Base-by-base conservation (phyloP, 2,329 filamentous ascomycete genomes). In the Clonostachys byssicola region DNA sequence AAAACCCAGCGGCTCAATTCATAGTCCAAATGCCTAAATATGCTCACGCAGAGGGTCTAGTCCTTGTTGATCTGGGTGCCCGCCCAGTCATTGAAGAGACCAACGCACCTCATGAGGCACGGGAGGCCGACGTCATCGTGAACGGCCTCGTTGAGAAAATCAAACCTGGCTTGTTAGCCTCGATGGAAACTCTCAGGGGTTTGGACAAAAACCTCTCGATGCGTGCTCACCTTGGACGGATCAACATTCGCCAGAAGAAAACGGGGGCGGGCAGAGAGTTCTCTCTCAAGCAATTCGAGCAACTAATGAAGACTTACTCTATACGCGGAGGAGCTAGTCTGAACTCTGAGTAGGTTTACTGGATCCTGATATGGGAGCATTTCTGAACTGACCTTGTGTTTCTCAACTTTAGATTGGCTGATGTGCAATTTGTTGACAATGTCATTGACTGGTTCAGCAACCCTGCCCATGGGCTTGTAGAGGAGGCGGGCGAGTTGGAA, bases 191-290 rank as follows among this genome's bases (percentile, higher is more conserved):
- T 1, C 39, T 68, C 6, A 57, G 55, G 44, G 50, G 54, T 12
- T 36, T 62, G 12, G 52, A 50, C 6, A 53, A 59, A 34, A 47
- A 52, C 2, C 48, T 68, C 34, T 56, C 50, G 17, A 62, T 69
- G 57, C 53, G 60, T 3, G 54, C 68, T 44, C 57, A 54, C 42
- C 67, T 67, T 51, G 66, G 65, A 2, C 54, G 52, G 12, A 36
- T 68, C 2, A 52, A 52, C 8, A 50, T 65, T 30, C 50, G 47
- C 4, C 47, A 52, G 18, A 60, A 57, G 42, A 64, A 59, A 42
- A 64, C 52, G 36, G 52, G 51, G 0, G 44, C 53, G 1, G 49
- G 42, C 18, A 54, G 58, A 20, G 47, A 56, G 12, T 52, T 63
- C 36, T 49, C 56, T 2, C 57, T 55, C 20, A 30, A 52, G 10